A percentile compares a stretch with the other conserved stretches of the same genome.
These are phyloP conservation scores for Dactylorhiza incarnata DNA, from an alignment of 106 monocot species.

Conservation along the genomic window DNA sequence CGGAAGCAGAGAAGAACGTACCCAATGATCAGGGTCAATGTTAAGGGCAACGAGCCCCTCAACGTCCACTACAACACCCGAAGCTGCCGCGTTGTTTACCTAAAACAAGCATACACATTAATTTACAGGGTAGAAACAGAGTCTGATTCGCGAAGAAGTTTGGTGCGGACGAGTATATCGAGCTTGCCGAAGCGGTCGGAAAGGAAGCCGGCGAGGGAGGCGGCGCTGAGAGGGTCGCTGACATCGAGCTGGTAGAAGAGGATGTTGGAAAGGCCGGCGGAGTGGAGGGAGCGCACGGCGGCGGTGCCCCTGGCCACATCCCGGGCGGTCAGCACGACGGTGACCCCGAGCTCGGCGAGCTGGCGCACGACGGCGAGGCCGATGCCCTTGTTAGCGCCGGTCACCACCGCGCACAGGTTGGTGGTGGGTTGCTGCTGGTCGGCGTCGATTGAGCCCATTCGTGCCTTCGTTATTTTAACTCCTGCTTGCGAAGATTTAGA, in stretches of 20 bases:
- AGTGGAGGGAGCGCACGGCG: conserved; percentile 32
- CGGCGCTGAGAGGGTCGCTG: conserved; percentile 18
- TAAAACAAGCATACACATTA: conserved; percentile 1
- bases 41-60: conserved; percentile 42
- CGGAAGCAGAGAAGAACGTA: conserved; percentile 1
- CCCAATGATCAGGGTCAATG: conserved; percentile 40
- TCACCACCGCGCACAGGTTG: conserved; percentile 45
- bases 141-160: too few relatives aligned
- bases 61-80: conserved; percentile 30
- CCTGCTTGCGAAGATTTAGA: too few relatives aligned
- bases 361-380: conserved; percentile 46
- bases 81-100: conserved; percentile 55
- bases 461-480: background rate
- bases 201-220: conserved; percentile 29
- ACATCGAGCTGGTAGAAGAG: conserved; percentile 52
- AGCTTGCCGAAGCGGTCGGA: conserved; percentile 37
- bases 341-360: conserved; percentile 36
- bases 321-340: conserved; percentile 50
- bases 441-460: background rate
- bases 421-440: background rate
- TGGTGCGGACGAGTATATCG: conserved; percentile 44
- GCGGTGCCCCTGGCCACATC: conserved; percentile 27
- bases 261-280: conserved; percentile 21
- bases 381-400: conserved; percentile 72
- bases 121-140: background rate